phyloP scores from a whole-genome alignment of 495 filamentous ascomycete genomes.

The Aspergillus nidulans region DNA sequence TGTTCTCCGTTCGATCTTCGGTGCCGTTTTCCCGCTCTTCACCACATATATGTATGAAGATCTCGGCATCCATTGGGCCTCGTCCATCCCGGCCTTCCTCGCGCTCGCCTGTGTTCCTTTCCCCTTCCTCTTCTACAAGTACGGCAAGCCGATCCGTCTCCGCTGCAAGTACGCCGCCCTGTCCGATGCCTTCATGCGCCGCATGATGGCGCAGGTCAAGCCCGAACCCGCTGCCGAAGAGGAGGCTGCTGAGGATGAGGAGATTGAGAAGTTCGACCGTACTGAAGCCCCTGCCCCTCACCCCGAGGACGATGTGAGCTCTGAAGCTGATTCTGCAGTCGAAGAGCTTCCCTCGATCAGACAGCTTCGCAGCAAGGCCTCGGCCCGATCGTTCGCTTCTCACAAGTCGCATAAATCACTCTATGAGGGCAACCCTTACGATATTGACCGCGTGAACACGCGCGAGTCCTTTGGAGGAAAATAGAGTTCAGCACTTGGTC shows the following conservation, averaged over 20 bases:
- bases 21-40: slow-evolving; percentile 83
- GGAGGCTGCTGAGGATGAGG: slow-evolving; percentile 1
- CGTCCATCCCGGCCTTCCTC: slow-evolving; percentile 71
- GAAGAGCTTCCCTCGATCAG: slow-evolving; percentile 19
- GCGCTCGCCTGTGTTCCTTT: slow-evolving; percentile 72
- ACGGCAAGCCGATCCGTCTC: slow-evolving; percentile 59
- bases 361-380: slow-evolving; percentile 33
- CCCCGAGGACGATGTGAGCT: slow-evolving; percentile 20
- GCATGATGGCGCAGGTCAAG: slow-evolving; percentile 25
- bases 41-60: slow-evolving; percentile 70
- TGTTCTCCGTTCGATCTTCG: slow-evolving; percentile 64
- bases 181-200: slow-evolving; percentile 45
- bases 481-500: neutral
- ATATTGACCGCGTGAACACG: slow-evolving; percentile 44
- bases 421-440: slow-evolving; percentile 44
- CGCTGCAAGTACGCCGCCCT: slow-evolving; percentile 70
- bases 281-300: slow-evolving; percentile 35
- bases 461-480: slow-evolving; percentile 35
- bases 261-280: slow-evolving; percentile 28
- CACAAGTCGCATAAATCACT: slow-evolving; percentile 21
- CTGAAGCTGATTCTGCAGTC: slow-evolving; percentile 22
- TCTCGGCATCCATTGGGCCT: slow-evolving; percentile 80
- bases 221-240: slow-evolving; percentile 8
- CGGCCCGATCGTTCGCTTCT: slow-evolving; percentile 27
- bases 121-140: slow-evolving; percentile 77